Evolutionary conservation across 2,329 filamentous ascomycete species (phyloP), one percentile per base, ranked within the genome.

Genomic region (Fusarium sacchari): DNA sequence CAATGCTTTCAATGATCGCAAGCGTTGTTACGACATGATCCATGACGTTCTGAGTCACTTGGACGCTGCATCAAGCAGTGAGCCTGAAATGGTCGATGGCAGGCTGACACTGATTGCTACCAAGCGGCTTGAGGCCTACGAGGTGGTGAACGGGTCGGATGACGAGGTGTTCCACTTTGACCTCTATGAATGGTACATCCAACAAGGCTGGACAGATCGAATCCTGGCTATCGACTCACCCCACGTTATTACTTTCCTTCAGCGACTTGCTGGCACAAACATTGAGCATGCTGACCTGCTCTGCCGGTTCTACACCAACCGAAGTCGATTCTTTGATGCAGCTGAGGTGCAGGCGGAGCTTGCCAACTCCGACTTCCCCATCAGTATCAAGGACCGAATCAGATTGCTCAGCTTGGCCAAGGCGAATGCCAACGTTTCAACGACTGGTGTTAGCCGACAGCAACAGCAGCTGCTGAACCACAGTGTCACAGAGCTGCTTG

Each of bases 121-220:
- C 52, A 94, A 96, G 81, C 90, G 93, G 73, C 89, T 90, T 56
- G 96, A 99, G 83, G 96, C 96, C 0, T 97, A 98, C 82, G 90
- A 92, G 49, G 93, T 98, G 6, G 95, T 99, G 76, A 94, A 97
- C 79, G 89, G 89, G 66, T 97, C 96, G 0, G 89, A 92, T 20
- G 96, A 99, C 75, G 94, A 98, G 79, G 93, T 98, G 9, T 99
- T 99, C 85, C 93, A 98, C 81, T 97, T 94, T 69, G 94, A 94
- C 77, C 87, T 99, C n/a, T 99, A 98, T 80, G 95, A 98, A 78
- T 99, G 96, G 96, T 99, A 99, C 82, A 91, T 98, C 74, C 84
- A 88, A 60, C 92, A 95, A 80, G 92, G 93, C 24, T 95, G 94
- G 91, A 93, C 90, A 15, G 94, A 98, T 72, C 92, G 95, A 20